Base-by-base conservation (phyloP, 1,139 yeast species). In the Yamadazyma triangularis region DNA sequence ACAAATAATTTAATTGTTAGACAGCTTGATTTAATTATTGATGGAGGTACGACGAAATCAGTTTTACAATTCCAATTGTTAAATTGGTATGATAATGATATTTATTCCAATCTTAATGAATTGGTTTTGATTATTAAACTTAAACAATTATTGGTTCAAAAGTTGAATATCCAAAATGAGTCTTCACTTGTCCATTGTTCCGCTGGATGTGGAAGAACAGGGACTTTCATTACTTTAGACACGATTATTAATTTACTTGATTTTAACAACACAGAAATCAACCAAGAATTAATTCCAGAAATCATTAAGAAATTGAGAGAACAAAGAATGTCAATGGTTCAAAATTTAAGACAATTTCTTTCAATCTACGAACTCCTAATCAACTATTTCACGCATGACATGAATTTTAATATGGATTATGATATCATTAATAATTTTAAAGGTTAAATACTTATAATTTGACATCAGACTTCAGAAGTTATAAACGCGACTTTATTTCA, bases 151-250 rank as follows among this genome's bases (percentile, higher is more conserved):
- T 37, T 72, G 12, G 43, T 58, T 33, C 31, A 48, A 10, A 29
- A 36, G 4, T 35, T 51, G 4, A 19, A 43, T 4, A 29, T 35
- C 2, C 28, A 25, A 4, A 46, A 43, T 12, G 51, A 47, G 34
- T 80, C 84, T 1, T 60, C 80, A 1, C 56, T 84, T 18, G 85
- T 85, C 8, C 95, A 87, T 53, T 86, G 96, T 53, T 79, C 89
- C 4, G 95, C 96, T 0, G 96, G 96, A 0, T 86, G 95, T 56
- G 96, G 96, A 3, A 72, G 96, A 42, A 86, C 95, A 0, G 95
- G 96, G 2, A 85, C 89, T 0, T 82, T 85, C 41, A 80, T 88
- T 36, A 71, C 93, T 0, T 68, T 84, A 23, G 95, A 86, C 54
- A 65, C 82, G 11, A 61, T 83, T 15, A 50, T 80, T 23, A 76